phyloP scores from a whole-genome alignment of 352 stramenopile genomes.

The Phytophthora quininea region DNA sequence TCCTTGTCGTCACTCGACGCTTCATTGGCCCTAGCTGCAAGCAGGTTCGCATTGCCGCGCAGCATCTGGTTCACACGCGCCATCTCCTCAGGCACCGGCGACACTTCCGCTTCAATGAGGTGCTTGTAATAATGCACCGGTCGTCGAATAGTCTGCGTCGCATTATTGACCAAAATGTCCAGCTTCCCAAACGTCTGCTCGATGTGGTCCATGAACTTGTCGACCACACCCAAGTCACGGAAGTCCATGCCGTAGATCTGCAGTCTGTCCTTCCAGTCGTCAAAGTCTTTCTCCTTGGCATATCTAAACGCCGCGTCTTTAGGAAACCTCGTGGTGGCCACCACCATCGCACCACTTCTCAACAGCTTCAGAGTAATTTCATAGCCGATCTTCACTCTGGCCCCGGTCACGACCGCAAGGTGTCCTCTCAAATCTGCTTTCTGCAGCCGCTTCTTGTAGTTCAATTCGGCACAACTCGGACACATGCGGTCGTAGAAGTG shows the following conservation, averaged over 20 bases:
- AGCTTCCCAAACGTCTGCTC: constrained; percentile 65
- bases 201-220: constrained; percentile 94
- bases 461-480: constrained; percentile 91
- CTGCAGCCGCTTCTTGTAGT: constrained; percentile 94
- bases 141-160: constrained; percentile 95
- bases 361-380: constrained; percentile 94
- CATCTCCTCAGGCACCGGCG: constrained; percentile 55
- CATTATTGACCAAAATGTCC: constrained; percentile 97
- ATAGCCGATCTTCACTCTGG: constrained; percentile 96
- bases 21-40: constrained; percentile 10
- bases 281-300: constrained; percentile 87
- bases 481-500: constrained; percentile 96
- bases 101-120: constrained; percentile 80
- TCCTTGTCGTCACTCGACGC: constrained; percentile 8
- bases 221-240: constrained; percentile 91
- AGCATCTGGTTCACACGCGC: constrained; percentile 53
- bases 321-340: constrained; percentile 95
- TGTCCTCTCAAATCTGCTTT: constrained; percentile 78
- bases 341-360: constrained; percentile 80
- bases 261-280: constrained; percentile 75
- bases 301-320: constrained; percentile 91
- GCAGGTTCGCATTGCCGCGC: constrained; percentile 53
- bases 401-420: constrained; percentile 92
- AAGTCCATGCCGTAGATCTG: constrained; percentile 96
- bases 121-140: constrained; percentile 93